Evolutionary conservation across 225 moss, liverwort and hornwort species (phyloP).

Genomic region (Pseudoscleropodium purum): DNA sequence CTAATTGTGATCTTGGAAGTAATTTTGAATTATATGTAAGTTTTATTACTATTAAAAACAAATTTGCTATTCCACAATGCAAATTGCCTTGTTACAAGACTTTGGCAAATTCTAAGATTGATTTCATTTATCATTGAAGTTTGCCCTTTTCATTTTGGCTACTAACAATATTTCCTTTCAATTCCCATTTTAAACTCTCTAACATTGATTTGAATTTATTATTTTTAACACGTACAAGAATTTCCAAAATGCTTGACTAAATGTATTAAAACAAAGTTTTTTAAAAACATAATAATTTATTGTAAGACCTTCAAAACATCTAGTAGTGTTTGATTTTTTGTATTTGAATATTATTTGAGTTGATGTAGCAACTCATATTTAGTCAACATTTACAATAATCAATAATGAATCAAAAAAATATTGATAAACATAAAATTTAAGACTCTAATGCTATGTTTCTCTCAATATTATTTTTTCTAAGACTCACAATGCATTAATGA

Average conservation of each 20-base stretch:
- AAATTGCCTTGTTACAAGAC: background rate
- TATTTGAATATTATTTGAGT: background rate
- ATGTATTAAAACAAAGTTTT: background rate
- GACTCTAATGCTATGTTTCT: background rate
- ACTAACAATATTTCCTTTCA: background rate
- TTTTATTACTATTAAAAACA: background rate
- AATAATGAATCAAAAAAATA: background rate
- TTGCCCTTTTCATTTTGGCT: background rate
- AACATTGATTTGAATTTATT: background rate
- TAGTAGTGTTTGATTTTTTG: background rate
- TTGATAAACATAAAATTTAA: too few relatives aligned
- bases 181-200: too few relatives aligned
- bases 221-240: background rate
- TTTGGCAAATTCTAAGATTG: rapidly evolving
- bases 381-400: background rate
- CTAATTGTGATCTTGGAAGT: rapidly evolving
- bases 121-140: background rate
- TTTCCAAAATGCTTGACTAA: background rate
- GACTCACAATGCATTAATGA: background rate
- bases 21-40: background rate
- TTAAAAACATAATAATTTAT: background rate
- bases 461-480: background rate
- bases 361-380: rapidly evolving
- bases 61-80: background rate
- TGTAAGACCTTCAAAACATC: background rate